Evolutionary conservation across 306 rosid species (phyloP).

Genomic region (Prunus mume): DNA sequence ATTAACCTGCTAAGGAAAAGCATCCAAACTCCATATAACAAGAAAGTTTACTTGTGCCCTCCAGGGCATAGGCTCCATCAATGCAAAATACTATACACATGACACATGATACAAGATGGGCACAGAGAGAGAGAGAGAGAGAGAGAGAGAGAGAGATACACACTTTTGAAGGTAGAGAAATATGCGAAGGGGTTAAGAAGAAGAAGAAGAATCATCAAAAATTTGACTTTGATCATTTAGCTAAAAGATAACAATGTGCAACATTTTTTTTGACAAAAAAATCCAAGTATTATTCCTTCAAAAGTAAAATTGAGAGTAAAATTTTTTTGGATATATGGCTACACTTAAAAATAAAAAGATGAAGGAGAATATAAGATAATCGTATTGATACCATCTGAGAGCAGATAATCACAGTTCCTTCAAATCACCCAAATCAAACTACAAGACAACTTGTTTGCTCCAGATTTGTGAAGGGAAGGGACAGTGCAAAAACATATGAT

Average conservation of each 20-base stretch:
- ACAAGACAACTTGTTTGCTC: background rate
- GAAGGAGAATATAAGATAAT: background rate
- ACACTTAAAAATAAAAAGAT: background rate
- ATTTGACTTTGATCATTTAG: background rate
- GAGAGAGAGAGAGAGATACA: background rate
- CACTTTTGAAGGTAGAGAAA: background rate
- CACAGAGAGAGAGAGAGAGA: background rate
- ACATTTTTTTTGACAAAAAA: background rate
- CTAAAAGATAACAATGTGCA: background rate
- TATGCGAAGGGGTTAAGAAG: background rate
- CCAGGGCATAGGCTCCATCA: background rate
- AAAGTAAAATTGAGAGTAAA: background rate
- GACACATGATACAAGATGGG: background rate
- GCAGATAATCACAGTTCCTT: background rate
- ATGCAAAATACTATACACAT: background rate
- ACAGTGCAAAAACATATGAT: background rate
- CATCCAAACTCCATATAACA: background rate
- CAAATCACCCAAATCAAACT: background rate
- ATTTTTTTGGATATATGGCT: background rate
- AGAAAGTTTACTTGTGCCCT: background rate
- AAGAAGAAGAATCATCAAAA: background rate
- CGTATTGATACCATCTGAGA: background rate
- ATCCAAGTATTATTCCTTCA: background rate
- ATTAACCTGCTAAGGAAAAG: conserved; percentile 6
- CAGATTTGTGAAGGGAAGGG: background rate